A percentile compares a stretch with the other conserved stretches of the same genome.
Conservation (phyloP, 345 rosid species). For the Adansonia digitata region DNA sequence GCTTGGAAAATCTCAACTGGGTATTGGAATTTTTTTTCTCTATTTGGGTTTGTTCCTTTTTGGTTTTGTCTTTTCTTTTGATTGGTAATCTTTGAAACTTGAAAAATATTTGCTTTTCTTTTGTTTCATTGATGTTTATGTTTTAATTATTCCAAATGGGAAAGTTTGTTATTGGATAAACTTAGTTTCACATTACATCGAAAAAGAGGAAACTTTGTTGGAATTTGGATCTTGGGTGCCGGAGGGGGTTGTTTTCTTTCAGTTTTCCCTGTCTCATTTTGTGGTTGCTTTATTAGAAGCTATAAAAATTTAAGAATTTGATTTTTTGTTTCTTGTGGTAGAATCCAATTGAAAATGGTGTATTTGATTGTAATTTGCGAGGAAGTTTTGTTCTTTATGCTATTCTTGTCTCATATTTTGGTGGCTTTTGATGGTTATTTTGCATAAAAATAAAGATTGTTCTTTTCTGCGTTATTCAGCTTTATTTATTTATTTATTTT, state of each 20-base stretch:
- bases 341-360: slow-evolving; percentile 9
- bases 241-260: neutral
- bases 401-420: slow-evolving; percentile 20
- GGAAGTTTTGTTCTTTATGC: slow-evolving; percentile 14
- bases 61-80: slow-evolving; percentile 8
- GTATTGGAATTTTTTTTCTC: slow-evolving; percentile 17
- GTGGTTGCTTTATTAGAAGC: slow-evolving; percentile 12
- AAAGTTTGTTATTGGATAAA: neutral
- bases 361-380: slow-evolving; percentile 13
- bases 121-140: neutral
- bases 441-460: neutral
- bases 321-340: neutral
- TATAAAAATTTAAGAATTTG: neutral
- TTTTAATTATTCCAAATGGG: neutral
- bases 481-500: slow-evolving; percentile 9
- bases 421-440: slow-evolving; percentile 1
- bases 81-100: slow-evolving; percentile 16
- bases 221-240: neutral
- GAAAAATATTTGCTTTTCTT: neutral
- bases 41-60: slow-evolving; percentile 4
- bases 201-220: neutral
- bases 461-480: neutral
- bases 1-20: slow-evolving; percentile 21
- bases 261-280: slow-evolving; percentile 18
- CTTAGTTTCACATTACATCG: slow-evolving; percentile 11